Percentiles rank a stretch among this genome's conserved stretches.
Conservation (phyloP, 108 stramenopile genomes). For the Nitzschia inconspicua region DNA sequence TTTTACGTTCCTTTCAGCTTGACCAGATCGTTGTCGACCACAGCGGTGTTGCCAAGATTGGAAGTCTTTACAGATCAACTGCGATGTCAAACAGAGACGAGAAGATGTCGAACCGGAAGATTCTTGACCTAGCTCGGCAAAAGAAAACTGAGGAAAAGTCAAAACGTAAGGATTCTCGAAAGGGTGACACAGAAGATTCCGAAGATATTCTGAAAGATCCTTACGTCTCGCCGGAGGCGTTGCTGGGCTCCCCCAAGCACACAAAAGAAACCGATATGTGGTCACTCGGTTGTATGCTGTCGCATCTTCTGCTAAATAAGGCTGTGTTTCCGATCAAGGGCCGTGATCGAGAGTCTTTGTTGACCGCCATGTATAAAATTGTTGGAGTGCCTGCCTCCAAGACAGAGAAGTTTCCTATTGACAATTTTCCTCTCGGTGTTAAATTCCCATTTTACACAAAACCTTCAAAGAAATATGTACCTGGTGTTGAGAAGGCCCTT, state of each 20-base stretch:
- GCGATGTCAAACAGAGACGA: conserved; percentile 49
- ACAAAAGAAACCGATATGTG: conserved; percentile 82
- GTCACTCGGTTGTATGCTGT: conserved; percentile 76
- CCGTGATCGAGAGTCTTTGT: conserved; percentile 56
- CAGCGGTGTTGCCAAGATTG: conserved; percentile 71
- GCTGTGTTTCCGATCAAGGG: conserved; percentile 78
- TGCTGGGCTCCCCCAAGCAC: conserved; percentile 69
- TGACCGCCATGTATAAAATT: conserved; percentile 68
- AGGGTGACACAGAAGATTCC: conserved; percentile 44
- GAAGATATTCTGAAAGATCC: conserved; percentile 59
- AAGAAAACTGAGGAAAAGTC: conserved; percentile 17
- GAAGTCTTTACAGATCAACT: conserved; percentile 69
- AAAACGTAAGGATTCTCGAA: conserved; percentile 19
- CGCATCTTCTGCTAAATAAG: conserved; percentile 69
- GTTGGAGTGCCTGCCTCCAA: conserved; percentile 59
- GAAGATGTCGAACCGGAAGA: conserved; percentile 30
- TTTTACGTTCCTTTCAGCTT: conserved; percentile 63
- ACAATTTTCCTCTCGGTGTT: conserved; percentile 53
- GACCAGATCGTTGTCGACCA: conserved; percentile 81
- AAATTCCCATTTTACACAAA: conserved; percentile 75
- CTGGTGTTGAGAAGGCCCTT: conserved; percentile 75
- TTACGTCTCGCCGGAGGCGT: conserved; percentile 71
- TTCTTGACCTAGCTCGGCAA: conserved; percentile 23
- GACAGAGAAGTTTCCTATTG: too few relatives aligned
- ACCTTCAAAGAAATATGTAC: conserved; percentile 62